Percentiles rank a stretch among this genome's conserved stretches.
phyloP scores from a whole-genome alignment of 495 filamentous ascomycete species.

The Arthonia radiata region DNA sequence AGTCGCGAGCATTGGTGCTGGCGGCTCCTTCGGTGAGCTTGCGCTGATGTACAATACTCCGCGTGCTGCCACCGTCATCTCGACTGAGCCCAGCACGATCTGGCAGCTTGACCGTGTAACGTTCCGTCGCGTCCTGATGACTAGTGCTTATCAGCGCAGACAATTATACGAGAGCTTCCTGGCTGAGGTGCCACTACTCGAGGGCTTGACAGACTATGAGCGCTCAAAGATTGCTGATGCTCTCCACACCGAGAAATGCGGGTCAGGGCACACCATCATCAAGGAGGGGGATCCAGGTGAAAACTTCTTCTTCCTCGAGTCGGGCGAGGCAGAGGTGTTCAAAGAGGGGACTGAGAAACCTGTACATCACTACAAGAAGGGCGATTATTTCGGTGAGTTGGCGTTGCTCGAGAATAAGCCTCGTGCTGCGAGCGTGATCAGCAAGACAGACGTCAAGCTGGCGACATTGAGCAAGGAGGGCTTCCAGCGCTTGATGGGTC shows the following conservation, averaged over 20 bases:
- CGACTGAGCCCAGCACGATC: conserved; percentile 54
- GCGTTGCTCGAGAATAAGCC: conserved; percentile 83
- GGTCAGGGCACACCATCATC: conserved; percentile 63
- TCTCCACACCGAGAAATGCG: conserved; percentile 68
- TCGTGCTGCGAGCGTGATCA: conserved; percentile 71
- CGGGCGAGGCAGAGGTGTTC: conserved; percentile 66
- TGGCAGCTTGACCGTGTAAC: conserved; percentile 92
- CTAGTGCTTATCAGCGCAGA: conserved; percentile 82
- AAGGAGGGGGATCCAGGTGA: conserved; percentile 75
- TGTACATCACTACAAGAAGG: conserved; percentile 62
- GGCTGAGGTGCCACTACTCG: conserved; percentile 83
- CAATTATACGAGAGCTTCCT: conserved; percentile 95
- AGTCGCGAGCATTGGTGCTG: conserved; percentile 60
- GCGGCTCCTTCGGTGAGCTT: conserved; percentile 91
- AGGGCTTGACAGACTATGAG: conserved; percentile 67
- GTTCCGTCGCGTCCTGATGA: conserved; percentile 95
- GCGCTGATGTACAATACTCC: conserved; percentile 98
- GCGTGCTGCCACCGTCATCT: conserved; percentile 85
- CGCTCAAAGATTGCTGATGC: conserved; percentile 93
- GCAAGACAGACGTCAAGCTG: conserved; percentile 72
- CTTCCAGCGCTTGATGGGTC: conserved; percentile 79
- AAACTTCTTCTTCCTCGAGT: conserved; percentile 78
- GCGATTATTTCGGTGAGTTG: conserved; percentile 92
- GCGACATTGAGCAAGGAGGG: conserved; percentile 79
- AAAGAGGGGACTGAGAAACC: conserved; percentile 37